Base-by-base conservation (phyloP, 2,329 filamentous ascomycete species). In the Calonectria ilicicola region DNA sequence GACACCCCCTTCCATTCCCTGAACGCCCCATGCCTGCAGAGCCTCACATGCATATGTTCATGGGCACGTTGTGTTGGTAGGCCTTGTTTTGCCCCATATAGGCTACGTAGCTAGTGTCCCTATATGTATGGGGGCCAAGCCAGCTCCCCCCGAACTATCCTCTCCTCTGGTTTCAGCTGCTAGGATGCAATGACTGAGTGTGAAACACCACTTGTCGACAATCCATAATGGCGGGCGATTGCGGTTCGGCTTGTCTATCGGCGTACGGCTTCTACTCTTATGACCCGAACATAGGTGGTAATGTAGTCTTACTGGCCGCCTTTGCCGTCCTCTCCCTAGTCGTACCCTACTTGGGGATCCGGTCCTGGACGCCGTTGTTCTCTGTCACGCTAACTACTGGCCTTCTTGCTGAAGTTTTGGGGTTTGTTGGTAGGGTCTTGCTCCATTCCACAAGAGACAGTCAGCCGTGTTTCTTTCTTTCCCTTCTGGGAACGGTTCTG, bases 341-440 rank as follows among this genome's bases (percentile, higher is more conserved):
- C 47, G 77, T 82, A 27, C 70, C 85, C 12, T 82, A 83, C 56
- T 73, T 85, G 23, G 87, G 86, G 19, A 74, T 84, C 47, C 84
- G 82, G 35, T 85, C 83, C 65, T 81, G 76, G 56, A 87, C 85
- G 32, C 81, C 82, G 0, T 67, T 85, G 5, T 88, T 88, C 79
- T 82, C 86, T 2, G 79, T 81, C 2, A 77, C 81, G 2, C 74
- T 89, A 65, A 79, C 83, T 3, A 80, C 81, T 0, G 87, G 87
- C 2, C 79, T 89, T 17, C 72, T 84, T 7, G 72, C 89, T 9
- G 86, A 88, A 71, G 79, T 86, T 9, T 44, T 88, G 51, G 87
- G 87, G 17, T 89, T 89, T 72, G 79, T 85, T 17, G 87, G 86
- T 5, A 84, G 86, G 44, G 68, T 89, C 8, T 77, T 89, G 35